phyloP scores from a whole-genome alignment of 352 stramenopile genomes.

The Pythium rishiriense region DNA sequence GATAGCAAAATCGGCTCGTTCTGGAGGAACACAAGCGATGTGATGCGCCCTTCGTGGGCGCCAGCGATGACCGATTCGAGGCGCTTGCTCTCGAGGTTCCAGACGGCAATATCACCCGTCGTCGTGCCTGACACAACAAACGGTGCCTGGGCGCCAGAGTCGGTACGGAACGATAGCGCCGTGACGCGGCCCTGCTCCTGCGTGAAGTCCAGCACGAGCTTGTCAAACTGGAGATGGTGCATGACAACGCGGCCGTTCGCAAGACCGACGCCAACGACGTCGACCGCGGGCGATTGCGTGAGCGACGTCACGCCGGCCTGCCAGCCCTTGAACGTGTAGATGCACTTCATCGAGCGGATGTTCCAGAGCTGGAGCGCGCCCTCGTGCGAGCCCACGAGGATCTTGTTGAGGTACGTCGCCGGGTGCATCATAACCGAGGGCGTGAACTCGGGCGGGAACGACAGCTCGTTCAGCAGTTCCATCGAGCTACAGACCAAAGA shows the following conservation, averaged over 20 bases:
- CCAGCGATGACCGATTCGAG: conserved; percentile 79
- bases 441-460: conserved; percentile 58
- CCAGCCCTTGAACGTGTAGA: conserved; percentile 87
- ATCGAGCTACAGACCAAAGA: conserved; percentile 40
- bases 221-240: conserved; percentile 87
- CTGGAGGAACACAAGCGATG: conserved; percentile 79
- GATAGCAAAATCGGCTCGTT: conserved; percentile 90
- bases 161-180: conserved; percentile 87
- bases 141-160: conserved; percentile 59
- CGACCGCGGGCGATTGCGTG: conserved; percentile 87
- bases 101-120: conserved; percentile 86
- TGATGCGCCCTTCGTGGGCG: conserved; percentile 79
- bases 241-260: conserved; percentile 80
- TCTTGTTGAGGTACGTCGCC: conserved; percentile 94
- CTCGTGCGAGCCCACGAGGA: conserved; percentile 85
- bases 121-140: conserved; percentile 69
- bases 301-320: conserved; percentile 66
- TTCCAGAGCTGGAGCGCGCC: conserved; percentile 91
- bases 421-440: conserved; percentile 87
- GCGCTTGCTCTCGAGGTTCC: conserved; percentile 89
- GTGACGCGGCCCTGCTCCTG: conserved; percentile 84
- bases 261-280: conserved; percentile 88
- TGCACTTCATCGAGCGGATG: conserved; percentile 85
- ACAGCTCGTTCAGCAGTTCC: conserved; percentile 54
- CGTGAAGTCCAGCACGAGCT: conserved; percentile 75